Percentiles rank a stretch among this genome's conserved stretches.
Conservation (phyloP, 2,329 filamentous ascomycete species). For the Lachnellula suecica region DNA sequence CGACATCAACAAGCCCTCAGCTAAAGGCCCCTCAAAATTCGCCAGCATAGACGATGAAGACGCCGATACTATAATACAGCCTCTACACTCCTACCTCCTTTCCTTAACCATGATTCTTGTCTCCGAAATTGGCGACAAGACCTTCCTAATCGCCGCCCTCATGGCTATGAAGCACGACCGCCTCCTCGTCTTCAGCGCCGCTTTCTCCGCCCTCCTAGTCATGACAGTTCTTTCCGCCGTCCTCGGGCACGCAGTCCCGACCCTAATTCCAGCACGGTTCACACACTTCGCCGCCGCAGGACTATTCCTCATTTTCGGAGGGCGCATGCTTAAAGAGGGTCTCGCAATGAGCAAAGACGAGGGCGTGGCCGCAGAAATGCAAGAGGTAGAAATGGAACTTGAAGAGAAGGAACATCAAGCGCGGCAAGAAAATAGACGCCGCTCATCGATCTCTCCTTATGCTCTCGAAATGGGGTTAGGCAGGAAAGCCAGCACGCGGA, state of each 20-base stretch:
- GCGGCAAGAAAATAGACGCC: constrained; percentile 62
- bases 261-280: constrained; percentile 84
- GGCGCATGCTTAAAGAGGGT: constrained; percentile 80
- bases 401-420: constrained; percentile 87
- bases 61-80: constrained; percentile 65
- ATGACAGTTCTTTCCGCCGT: constrained; percentile 96
- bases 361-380: constrained; percentile 95
- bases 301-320: constrained; percentile 88
- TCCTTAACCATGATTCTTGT: constrained; percentile 97
- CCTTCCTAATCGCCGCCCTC: constrained; percentile 91
- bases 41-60: constrained; percentile 42
- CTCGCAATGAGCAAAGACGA: constrained; percentile 86
- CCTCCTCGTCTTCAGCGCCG: constrained; percentile 88
- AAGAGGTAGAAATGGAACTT: constrained; percentile 90
- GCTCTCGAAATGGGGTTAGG: constrained; percentile 77
- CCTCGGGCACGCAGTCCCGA: constrained; percentile 87
- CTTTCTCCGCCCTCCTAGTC: constrained; percentile 84
- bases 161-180: constrained; percentile 99
- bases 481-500: constrained; percentile 55
- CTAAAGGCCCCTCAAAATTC: constrained; percentile 35
- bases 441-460: constrained; percentile 72
- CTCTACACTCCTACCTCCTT: constrained; percentile 84
- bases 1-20: constrained; percentile 46
- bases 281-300: constrained; percentile 84
- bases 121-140: constrained; percentile 97